Base-by-base conservation (phyloP, 345 rosid genomes). In the Gossypium mustelinum region DNA sequence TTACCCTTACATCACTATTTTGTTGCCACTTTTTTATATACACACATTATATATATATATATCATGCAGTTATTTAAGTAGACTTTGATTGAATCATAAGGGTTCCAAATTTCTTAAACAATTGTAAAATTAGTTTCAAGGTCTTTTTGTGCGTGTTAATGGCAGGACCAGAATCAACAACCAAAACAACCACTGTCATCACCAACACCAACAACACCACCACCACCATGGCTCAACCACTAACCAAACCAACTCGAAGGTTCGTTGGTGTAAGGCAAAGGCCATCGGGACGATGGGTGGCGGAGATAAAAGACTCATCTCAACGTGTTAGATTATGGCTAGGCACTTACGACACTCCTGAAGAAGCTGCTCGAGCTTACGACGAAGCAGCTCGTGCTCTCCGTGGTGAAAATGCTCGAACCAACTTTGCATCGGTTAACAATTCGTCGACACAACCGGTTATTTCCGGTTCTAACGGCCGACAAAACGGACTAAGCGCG, bases 201-300 rank as follows among this genome's bases (percentile, higher is more conserved):
- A 11, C 12, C 66, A 29, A 17, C 55, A 55, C 39, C n/a, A 64
- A 70, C 20, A 24, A 73, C 16, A 68, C 58, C 41, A 61, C 11
- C 25, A 24, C 74, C 16, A 68, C 62, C 41, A 61, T 13, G 76
- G 58, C 73, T 6, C 80, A 78, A 34, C 74, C 81, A 29, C 74
- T 82, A 29, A 57, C 60, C 29, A 87, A 68, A 62, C 79, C 80
- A 9, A 74, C 64, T 52, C 83, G 94, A 7, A 79, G 90, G 70
- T 89, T 85, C 50, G 90, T 89, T 0, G 94, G 91, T 5, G 94
- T 87, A 24, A 66, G 91, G 81, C 90, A 86, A 76, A 83, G 94
- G 51, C 94, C 94, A 0, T 89, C 92, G 0, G 94, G 94, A 10
- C 79, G 89, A 80, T 89, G 94, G 94, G 94, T 89, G 8, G 92